Percentiles rank a stretch among this genome's conserved stretches.
These are phyloP conservation scores for Actinidia arguta DNA, from an alignment of 179 eudicot genomes.

Conservation along the genomic window DNA sequence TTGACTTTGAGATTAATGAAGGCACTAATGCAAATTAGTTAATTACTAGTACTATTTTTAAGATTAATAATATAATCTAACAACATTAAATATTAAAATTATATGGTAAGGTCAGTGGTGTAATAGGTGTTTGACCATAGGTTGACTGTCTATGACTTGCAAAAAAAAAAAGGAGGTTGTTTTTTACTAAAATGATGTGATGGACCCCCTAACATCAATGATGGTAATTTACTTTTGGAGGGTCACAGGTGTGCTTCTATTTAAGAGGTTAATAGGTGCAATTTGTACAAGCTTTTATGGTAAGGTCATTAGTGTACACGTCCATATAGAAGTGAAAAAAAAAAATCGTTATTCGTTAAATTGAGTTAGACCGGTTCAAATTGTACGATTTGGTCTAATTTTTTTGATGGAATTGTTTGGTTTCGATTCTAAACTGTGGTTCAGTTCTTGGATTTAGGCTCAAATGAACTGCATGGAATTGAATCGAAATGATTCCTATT, in stretches of 20 bases:
- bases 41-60: neutral
- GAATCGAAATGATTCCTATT: no score
- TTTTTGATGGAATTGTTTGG: no score
- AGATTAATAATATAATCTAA: neutral
- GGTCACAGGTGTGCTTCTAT: conserved; percentile 3
- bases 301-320: conserved; percentile 1
- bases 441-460: no score
- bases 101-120: neutral
- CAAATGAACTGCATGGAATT: no score
- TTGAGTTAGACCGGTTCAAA: no score
- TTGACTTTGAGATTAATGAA: neutral
- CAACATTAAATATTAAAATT: neutral
- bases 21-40: conserved; percentile 2
- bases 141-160: conserved; percentile 32
- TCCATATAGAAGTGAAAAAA: no score
- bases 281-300: neutral
- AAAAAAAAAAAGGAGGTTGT: conserved; percentile 2
- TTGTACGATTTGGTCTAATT: no score
- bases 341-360: no score
- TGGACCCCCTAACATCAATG: conserved; percentile 30
- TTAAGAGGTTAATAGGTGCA: neutral
- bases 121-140: conserved; percentile 25
- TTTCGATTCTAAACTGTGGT: no score
- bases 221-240: conserved; percentile 21
- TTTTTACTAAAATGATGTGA: conserved; percentile 24